phyloP scores from a whole-genome alignment of 768 basidiomycete species.

The Phanerochaete carnosa region DNA sequence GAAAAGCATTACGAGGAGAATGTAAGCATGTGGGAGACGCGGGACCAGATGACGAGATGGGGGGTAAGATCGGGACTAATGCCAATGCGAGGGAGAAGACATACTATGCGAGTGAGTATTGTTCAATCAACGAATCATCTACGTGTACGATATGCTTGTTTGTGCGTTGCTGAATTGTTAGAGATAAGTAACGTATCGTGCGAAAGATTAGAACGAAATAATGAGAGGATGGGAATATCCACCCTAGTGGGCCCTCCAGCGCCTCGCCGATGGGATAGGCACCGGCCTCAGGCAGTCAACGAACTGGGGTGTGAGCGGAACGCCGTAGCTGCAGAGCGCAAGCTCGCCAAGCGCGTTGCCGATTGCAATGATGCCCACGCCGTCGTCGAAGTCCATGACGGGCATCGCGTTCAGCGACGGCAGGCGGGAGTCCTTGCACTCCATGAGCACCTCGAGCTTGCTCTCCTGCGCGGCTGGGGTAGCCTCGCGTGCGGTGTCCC shows the following conservation, averaged over 20 bases:
- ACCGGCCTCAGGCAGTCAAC: constrained; percentile 4
- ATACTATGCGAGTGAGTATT: neutral
- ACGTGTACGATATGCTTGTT: neutral
- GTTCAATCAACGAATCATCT: neutral
- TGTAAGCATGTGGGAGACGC: neutral
- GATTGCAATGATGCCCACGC: constrained; percentile 8
- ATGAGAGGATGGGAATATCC: neutral
- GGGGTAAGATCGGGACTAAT: neutral
- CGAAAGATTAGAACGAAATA: neutral
- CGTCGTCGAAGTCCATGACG: constrained; percentile 16
- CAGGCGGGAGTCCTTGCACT: constrained; percentile 10
- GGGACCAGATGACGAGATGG: neutral
- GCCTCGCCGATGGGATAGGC: neutral
- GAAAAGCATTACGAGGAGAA: neutral
- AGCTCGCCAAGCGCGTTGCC: constrained; percentile 13
- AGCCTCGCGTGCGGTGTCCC: neutral
- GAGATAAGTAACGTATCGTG: neutral
- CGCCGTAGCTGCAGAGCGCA: constrained; percentile 12
- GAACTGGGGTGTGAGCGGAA: neutral
- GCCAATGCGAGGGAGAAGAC: neutral
- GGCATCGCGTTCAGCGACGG: constrained; percentile 10
- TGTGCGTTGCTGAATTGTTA: neutral
- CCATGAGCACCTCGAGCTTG: constrained; percentile 3
- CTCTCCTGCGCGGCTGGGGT: neutral
- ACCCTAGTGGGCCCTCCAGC: too few species aligned